Evolutionary conservation across 1,284 basidiomycete genomes (phyloP), one percentile per base, ranked within the genome.

Genomic region (Sparassis latifolia): DNA sequence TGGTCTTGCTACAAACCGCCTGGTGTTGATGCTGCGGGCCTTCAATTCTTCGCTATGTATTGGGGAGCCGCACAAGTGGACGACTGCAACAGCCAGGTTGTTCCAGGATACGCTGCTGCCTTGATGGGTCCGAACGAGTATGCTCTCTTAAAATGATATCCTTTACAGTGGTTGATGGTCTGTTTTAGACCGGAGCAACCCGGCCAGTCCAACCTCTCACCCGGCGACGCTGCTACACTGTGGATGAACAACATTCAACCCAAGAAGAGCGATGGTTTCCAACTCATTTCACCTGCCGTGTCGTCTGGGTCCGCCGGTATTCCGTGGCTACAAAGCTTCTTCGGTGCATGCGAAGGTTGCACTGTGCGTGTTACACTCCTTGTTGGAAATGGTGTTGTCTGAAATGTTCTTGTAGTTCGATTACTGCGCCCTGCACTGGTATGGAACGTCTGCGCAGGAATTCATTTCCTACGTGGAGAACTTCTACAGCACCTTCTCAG

Each of bases 61-160:
- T 89, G 86, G 85, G 82, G 86, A 58, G 2, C 32, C 10, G 39
- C 9, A 47, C 72, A 80, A 55, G 62, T 73, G 40, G 44, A 43
- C 9, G 65, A 73, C 1, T 82, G 81, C 61, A 53, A 69, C 54
- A 55, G 59, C 2, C 64, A 69, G 56, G 79, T 79, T 42, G 66
- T 69, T 27, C 62, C 70, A 47, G 74, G 78, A 51, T 73, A 80
- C 48, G 76, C 81, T 50, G 70, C 75, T 42, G 66, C 69, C 52
- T 77, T 78, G 47, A 62, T 89, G 39, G 85, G 82, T 53, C 73
- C 79, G 67, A 92, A 91, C 66, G 87, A 89, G 85, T 86, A 58
- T 33, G 81, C 71, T 0, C n/a, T 48, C 30, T 35, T 27, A 31
- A 42, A 7, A 37, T 6, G 35, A 37, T 6, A 6, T 37, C 6